Percentiles rank a stretch among this genome's conserved stretches.
These are phyloP conservation scores for Clathrus columnatus DNA, from an alignment of 768 basidiomycete species.

Conservation along the genomic window DNA sequence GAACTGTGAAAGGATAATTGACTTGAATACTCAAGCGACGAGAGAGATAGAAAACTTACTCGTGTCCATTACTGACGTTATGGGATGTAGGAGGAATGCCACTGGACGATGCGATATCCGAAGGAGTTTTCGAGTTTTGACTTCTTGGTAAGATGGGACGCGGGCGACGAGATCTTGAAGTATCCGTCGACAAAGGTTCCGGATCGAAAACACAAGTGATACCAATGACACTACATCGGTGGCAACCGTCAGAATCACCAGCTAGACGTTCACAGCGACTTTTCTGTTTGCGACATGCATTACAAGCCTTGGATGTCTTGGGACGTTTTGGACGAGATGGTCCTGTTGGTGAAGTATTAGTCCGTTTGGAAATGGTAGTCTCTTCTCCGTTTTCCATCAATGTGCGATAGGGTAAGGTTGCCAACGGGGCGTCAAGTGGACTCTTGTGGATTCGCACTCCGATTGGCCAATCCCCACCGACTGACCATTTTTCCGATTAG, in stretches of 20 bases:
- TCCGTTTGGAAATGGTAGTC: background rate
- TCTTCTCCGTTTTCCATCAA: background rate
- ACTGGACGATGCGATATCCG: background rate
- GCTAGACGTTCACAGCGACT: constrained; percentile 7
- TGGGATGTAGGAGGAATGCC: background rate
- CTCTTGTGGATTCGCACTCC: background rate
- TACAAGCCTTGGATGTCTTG: constrained; percentile 9
- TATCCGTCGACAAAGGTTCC: background rate
- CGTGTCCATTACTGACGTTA: background rate
- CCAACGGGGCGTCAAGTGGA: background rate
- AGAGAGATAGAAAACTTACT: background rate
- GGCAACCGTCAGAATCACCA: constrained; percentile 2
- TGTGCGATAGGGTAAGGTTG: background rate
- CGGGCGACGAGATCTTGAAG: background rate
- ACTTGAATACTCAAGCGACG: no score
- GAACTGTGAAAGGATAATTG: background rate
- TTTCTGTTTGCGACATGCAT: constrained; percentile 8
- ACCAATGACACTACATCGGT: constrained; percentile 8
- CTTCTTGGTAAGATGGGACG: constrained; percentile 1
- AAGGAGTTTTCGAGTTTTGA: background rate
- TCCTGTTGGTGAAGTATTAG: background rate
- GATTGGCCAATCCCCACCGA: background rate
- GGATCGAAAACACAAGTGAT: constrained; percentile 9
- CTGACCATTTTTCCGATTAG: no score
- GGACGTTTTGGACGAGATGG: constrained; percentile 1